phyloP scores from a whole-genome alignment of 1,284 basidiomycete species.

The Violaceomyces palustris region DNA sequence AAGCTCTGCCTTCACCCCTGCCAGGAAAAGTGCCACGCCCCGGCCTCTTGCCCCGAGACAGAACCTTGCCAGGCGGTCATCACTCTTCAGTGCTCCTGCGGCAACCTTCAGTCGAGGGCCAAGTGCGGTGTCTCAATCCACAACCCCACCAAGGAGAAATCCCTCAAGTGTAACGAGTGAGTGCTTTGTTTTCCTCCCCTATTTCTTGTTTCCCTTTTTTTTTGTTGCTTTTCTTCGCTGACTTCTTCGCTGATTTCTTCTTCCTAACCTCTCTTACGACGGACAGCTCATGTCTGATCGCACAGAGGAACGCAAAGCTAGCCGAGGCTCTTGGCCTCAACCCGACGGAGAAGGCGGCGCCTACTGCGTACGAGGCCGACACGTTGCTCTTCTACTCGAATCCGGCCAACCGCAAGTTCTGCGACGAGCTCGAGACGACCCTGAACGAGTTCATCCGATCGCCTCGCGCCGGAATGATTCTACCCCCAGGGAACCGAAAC shows the following conservation, averaged over 20 bases:
- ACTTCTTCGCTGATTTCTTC: too few relatives aligned
- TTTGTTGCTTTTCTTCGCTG: too few relatives aligned
- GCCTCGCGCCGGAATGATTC: conserved; percentile 36
- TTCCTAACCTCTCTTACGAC: too few relatives aligned
- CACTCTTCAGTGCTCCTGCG: conserved; percentile 44
- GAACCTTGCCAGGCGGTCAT: conserved; percentile 44
- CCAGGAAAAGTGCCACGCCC: conserved; percentile 44
- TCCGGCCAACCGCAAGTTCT: conserved; percentile 30
- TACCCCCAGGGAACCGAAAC: conserved; percentile 30
- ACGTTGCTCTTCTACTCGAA: conserved; percentile 36
- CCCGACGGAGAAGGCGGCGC: conserved; percentile 21
- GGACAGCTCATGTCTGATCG: conserved; percentile 38
- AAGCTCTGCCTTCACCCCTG: conserved; percentile 45
- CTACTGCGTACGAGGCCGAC: conserved; percentile 23
- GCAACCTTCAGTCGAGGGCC: conserved; percentile 38
- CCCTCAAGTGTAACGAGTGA: conserved; percentile 48
- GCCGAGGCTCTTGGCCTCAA: conserved; percentile 49
- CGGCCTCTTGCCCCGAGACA: conserved; percentile 39
- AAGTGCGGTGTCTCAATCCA: conserved; percentile 37
- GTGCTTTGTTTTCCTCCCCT: too few relatives aligned
- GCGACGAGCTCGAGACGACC: conserved; percentile 37
- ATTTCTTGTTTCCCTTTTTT: too few relatives aligned
- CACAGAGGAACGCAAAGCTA: conserved; percentile 49
- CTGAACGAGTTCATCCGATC: conserved; percentile 48
- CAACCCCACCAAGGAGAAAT: conserved; percentile 24